Conservation (phyloP, 148 eudicot species). For the Diospyros kaki region DNA sequence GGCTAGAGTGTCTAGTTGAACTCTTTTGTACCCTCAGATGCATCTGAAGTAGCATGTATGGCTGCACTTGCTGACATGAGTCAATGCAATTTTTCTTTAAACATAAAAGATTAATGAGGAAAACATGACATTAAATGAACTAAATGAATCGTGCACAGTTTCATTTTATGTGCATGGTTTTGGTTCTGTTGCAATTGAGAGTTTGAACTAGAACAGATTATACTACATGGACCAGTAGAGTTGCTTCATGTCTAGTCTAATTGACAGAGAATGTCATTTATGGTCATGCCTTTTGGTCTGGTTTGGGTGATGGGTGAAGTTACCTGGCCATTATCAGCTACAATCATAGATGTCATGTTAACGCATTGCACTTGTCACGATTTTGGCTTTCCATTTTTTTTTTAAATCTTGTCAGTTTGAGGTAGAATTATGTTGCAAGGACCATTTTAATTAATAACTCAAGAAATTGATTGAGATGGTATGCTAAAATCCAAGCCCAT, state of each 20-base stretch:
- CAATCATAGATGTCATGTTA: background rate
- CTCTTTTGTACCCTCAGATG: too few species aligned
- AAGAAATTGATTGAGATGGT: background rate
- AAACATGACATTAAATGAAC: too few species aligned
- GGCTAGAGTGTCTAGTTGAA: too few species aligned
- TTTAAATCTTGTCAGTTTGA: background rate
- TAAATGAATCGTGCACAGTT: too few species aligned
- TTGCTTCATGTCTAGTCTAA: background rate
- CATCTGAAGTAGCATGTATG: too few species aligned
- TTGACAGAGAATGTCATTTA: conserved; percentile 2
- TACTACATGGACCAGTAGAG: too few species aligned
- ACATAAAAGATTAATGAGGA: too few species aligned
- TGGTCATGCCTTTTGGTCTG: background rate
- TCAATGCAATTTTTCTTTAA: too few species aligned
- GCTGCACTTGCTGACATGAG: too few species aligned
- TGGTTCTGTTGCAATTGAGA: too few species aligned
- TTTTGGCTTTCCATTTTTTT: background rate
- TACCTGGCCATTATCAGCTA: background rate
- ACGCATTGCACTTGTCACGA: background rate
- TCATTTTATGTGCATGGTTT: too few species aligned
- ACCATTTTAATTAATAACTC: background rate
- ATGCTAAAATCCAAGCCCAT: background rate
- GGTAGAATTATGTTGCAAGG: background rate
- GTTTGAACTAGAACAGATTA: too few species aligned
- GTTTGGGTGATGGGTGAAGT: background rate